Evolutionary conservation across 1,284 basidiomycete genomes (phyloP), one percentile per base, ranked within the genome.

Genomic region (Tremellales sp.): DNA sequence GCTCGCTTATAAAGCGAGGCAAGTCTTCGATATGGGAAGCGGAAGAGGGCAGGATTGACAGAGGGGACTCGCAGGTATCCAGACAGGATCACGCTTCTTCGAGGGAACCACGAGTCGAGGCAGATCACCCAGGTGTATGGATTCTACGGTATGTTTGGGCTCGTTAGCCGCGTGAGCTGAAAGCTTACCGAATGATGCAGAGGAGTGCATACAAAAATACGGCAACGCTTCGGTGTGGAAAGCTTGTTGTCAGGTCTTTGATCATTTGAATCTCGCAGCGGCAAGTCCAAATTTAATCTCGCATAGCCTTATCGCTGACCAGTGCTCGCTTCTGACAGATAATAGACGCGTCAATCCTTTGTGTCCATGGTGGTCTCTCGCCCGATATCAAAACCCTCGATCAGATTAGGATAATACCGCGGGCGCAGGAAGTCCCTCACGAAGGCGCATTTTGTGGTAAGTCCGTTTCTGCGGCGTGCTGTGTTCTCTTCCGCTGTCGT

Each of bases 41-140:
- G 36, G 42, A 42, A 36, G 25, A 34, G 22, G 12, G 40, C 24
- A 14, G 45, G 22, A n/a, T 12, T 31, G 14, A 29, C 40, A 22
- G 40, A 45, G 60, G 46, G 56, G 33, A 48, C 16, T 28, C 6
- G 25, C 42, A 91, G 88, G 66, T 94, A 93, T 73, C 93, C 93
- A 6, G 89, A 95, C 70, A 83, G 84, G 58, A 85, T 97, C 48
- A 95, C 90, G 0, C 75, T 97, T 3, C 76, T 97, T 10, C 78
- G 93, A 50, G 93, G 93, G 37, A 97, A 97, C 71, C 94, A 97
- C 67, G 94, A 97, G 72, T 88, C 85, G 61, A 77, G 94, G 57
- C 93, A 97, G 68, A 97, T 97, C 61, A 97, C 94, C 1, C 93
- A 97, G 65, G 93, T 97, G 2, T 97, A 97, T 57, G 93, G 93